phyloP scores from a whole-genome alignment of 768 basidiomycete species.

The Panus rudis region DNA sequence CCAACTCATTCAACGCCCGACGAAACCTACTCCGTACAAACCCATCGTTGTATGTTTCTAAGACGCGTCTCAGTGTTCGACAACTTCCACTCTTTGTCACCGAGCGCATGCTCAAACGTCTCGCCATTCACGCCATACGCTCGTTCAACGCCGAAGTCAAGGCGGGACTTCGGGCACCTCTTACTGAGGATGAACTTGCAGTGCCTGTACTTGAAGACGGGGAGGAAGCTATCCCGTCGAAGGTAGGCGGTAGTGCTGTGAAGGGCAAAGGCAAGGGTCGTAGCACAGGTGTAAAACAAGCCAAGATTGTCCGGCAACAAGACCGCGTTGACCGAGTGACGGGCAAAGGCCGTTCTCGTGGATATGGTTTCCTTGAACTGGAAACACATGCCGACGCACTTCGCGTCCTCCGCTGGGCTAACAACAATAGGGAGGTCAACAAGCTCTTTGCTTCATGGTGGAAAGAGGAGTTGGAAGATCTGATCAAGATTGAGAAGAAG shows the following conservation, averaged over 20 bases:
- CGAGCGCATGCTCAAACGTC: slow-evolving; percentile 82
- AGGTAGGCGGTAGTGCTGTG: slow-evolving; percentile 15
- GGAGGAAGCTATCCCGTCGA: slow-evolving; percentile 20
- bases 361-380: slow-evolving; percentile 95
- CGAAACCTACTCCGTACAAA: slow-evolving; percentile 80
- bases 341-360: slow-evolving; percentile 82
- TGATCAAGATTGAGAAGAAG: slow-evolving; percentile 47
- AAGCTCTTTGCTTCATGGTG: slow-evolving; percentile 75
- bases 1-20: slow-evolving; percentile 80
- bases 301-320: slow-evolving; percentile 84
- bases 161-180: slow-evolving; percentile 44
- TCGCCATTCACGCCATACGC: slow-evolving; percentile 75
- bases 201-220: slow-evolving; percentile 29
- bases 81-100: slow-evolving; percentile 88
- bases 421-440: slow-evolving; percentile 71
- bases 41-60: slow-evolving; percentile 90
- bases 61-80: slow-evolving; percentile 88
- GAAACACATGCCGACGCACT: slow-evolving; percentile 83
- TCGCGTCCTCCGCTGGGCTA: slow-evolving; percentile 88
- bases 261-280: slow-evolving; percentile 20
- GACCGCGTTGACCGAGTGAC: slow-evolving; percentile 88
- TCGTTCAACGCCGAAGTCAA: slow-evolving; percentile 77
- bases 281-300: slow-evolving; percentile 64
- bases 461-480: slow-evolving; percentile 65
- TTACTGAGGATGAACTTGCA: slow-evolving; percentile 68